Conservation (phyloP, 2,329 filamentous ascomycete genomes). For the Cladosporium sp. region DNA sequence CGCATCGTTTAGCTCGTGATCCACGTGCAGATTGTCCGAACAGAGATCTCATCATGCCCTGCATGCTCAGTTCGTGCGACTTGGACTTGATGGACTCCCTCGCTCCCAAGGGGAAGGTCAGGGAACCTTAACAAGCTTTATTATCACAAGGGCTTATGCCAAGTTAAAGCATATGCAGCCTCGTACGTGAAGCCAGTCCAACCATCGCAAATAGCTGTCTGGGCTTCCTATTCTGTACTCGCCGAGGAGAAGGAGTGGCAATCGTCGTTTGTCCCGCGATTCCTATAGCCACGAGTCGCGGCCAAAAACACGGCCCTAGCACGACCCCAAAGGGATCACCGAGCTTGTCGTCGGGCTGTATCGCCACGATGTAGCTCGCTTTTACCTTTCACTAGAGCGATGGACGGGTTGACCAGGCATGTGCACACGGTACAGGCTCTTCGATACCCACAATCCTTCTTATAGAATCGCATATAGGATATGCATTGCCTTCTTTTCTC, state of each 20-base stretch:
- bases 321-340: constrained; percentile 2
- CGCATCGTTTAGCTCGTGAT: not conserved
- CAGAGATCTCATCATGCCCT: not conserved
- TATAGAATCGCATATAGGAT: constrained; percentile 6
- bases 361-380: constrained; percentile 8
- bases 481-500: not conserved
- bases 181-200: not conserved
- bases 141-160: not conserved
- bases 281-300: constrained; percentile 15
- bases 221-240: not conserved
- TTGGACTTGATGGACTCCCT: not conserved
- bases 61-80: not conserved
- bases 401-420: constrained; percentile 4
- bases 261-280: not conserved
- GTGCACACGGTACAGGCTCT: constrained; percentile 2
- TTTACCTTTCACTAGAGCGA: constrained; percentile 19
- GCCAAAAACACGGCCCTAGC: constrained; percentile 4
- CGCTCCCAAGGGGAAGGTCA: not conserved
- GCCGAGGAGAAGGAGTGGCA: not conserved
- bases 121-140: not conserved
- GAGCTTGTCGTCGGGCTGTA: constrained; percentile 14
- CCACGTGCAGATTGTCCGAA: constrained; percentile 4
- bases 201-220: not conserved
- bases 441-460: not conserved
- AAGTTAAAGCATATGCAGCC: not conserved